phyloP scores from a whole-genome alignment of 140 eudicot genomes.

The Bidens hawaiensis region DNA sequence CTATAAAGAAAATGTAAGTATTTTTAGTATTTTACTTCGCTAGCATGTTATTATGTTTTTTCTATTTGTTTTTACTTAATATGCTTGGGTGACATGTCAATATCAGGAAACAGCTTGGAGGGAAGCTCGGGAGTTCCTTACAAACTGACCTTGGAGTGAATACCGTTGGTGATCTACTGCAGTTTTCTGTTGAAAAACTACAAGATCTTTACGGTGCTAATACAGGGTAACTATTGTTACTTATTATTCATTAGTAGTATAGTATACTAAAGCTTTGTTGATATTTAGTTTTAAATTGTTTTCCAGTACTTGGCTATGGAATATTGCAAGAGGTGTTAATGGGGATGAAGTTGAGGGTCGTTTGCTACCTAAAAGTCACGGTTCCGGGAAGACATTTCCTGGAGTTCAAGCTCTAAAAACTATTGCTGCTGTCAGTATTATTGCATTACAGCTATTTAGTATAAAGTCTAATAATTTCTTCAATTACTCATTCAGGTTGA shows the following conservation, averaged over 20 bases:
- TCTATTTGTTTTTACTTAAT: background rate
- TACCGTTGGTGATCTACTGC: slow-evolving; percentile 81
- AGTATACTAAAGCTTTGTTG: background rate
- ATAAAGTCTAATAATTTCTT: background rate
- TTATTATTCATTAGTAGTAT: background rate
- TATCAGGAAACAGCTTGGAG: slow-evolving; percentile 96
- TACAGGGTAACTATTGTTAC: slow-evolving; percentile 58
- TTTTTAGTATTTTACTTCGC: background rate
- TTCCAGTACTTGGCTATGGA: slow-evolving; percentile 94
- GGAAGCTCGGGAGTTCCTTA: slow-evolving; percentile 88
- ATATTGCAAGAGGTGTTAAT: slow-evolving; percentile 78
- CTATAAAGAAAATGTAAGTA: slow-evolving; percentile 92
- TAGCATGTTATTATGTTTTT: background rate
- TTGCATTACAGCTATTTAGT: background rate
- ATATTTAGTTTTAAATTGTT: background rate
- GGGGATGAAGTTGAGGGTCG: slow-evolving; percentile 97
- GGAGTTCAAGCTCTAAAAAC: slow-evolving; percentile 67
- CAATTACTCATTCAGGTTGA: slow-evolving; percentile 52
- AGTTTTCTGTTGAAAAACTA: slow-evolving; percentile 70
- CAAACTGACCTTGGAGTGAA: slow-evolving; percentile 67
- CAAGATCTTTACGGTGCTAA: slow-evolving; percentile 85
- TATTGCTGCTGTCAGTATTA: slow-evolving; percentile 46
- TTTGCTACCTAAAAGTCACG: slow-evolving; percentile 88
- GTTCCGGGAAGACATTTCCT: slow-evolving; percentile 88
- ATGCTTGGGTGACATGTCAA: slow-evolving; percentile 7